Evolutionary conservation across 2,329 filamentous ascomycete species (phyloP), one percentile per base, ranked within the genome.

Genomic region (Clarireedia homoeocarpa): DNA sequence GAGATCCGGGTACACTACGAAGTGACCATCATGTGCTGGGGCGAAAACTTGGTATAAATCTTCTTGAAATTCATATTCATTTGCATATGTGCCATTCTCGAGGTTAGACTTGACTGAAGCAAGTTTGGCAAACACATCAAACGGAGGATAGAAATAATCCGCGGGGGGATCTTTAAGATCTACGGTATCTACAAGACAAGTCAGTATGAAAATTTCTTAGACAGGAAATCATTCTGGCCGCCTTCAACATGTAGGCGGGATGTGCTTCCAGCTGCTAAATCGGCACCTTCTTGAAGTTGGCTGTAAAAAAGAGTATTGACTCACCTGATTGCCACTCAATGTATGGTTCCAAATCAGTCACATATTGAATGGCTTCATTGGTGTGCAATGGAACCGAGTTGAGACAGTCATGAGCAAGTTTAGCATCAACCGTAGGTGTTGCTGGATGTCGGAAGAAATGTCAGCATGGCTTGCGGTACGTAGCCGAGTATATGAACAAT

Each of bases 21-120:
- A 83, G 64, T 89, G 85, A 1, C 83, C 82, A 65, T 89, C 85
- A 61, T 87, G 82, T 3, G 80, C 78, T 1, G 72, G 73, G 24
- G 74, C 73, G 38, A 83, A 72, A 6, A 81, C 69, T 38, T 74
- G 69, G 56, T 79, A 77, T 2, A 88, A 71, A 27, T 79, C 78
- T 6, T 71, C 59, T 62, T 82, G 77, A 60, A 82, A 81, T 6
- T 77, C 75, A 63, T 77, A 81, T 62, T 84, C 79, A 65, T 73
- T 78, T 4, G 69, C 65, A 62, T 77, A 83, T 3, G 67, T 67
- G 17, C 39, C 48, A 15, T 65, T 66, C 23, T 65, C 59, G 4
- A 75, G 72, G 15, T 74, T 78, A 5, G 67, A 58, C 44, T 71
- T 69, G 49, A 83, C 77, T 9, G 67, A 66, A 52, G 76, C 71